A percentile compares a stretch with the other conserved stretches of the same genome.
phyloP scores from a whole-genome alignment of 2,329 filamentous ascomycete species.

The Paraphaeosphaeria minitans region DNA sequence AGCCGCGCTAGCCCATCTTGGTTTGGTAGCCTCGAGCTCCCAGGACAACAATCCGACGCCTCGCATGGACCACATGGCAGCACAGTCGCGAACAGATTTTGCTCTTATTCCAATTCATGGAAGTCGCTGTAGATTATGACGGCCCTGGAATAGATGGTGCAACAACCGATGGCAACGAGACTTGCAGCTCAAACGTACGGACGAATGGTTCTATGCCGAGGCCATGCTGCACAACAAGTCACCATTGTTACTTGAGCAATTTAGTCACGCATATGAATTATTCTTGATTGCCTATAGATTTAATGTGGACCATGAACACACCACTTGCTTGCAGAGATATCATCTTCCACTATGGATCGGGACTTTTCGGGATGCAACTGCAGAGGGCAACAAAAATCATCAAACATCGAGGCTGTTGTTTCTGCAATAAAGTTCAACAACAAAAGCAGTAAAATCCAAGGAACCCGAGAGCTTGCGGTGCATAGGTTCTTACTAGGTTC shows the following conservation, averaged over 20 bases:
- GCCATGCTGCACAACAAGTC: background rate
- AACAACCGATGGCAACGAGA: background rate
- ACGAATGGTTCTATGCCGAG: background rate
- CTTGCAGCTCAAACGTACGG: background rate
- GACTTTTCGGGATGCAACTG: too few relatives aligned
- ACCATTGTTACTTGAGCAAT: background rate
- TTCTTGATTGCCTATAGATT: too few relatives aligned
- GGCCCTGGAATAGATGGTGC: background rate
- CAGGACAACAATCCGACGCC: slow-evolving; percentile 5
- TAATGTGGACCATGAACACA: too few relatives aligned
- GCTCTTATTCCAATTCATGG: background rate
- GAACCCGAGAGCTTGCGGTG: too few relatives aligned
- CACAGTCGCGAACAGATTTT: background rate
- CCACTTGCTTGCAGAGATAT: too few relatives aligned
- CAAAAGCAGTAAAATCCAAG: too few relatives aligned
- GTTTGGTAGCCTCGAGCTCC: slow-evolving; percentile 7
- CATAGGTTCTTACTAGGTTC: too few relatives aligned
- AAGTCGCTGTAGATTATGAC: background rate
- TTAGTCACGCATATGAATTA: too few relatives aligned
- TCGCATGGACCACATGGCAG: slow-evolving; percentile 2
- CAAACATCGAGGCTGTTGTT: too few relatives aligned
- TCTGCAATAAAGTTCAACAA: too few relatives aligned
- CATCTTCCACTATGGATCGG: too few relatives aligned
- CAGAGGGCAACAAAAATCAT: too few relatives aligned
- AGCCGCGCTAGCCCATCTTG: background rate